A percentile compares a stretch with the other conserved stretches of the same genome.
These are phyloP conservation scores for Ustilago loliicola DNA, from an alignment of 1,284 basidiomycete genomes.

Conservation along the genomic window DNA sequence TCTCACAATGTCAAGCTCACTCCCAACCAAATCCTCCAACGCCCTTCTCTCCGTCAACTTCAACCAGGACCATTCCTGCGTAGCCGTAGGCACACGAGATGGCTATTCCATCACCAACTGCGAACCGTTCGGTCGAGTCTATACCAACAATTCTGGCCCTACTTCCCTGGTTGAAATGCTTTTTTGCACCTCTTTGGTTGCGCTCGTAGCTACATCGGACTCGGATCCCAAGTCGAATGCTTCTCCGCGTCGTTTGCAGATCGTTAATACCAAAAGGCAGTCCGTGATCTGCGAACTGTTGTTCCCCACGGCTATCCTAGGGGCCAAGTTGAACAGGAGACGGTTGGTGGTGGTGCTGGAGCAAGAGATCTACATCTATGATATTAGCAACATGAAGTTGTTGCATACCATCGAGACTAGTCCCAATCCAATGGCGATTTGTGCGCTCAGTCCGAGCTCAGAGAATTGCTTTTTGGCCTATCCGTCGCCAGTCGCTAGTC, in stretches of 20 bases:
- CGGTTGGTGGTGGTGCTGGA: conserved; percentile 95
- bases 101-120: conserved; percentile 98
- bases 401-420: conserved; percentile 97
- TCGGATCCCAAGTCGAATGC: conserved; percentile 72
- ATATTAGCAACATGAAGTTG: conserved; percentile 98
- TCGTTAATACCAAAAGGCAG: conserved; percentile 98
- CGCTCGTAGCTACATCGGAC: conserved; percentile 93
- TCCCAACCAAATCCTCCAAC: conserved; percentile 48
- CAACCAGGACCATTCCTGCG: conserved; percentile 76
- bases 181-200: conserved; percentile 97
- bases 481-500: conserved; percentile 90
- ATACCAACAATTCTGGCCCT: conserved; percentile 92
- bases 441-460: conserved; percentile 93
- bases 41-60: conserved; percentile 63
- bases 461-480: conserved; percentile 96
- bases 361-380: conserved; percentile 97
- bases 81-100: conserved; percentile 93
- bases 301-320: conserved; percentile 94
- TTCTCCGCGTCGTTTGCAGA: conserved; percentile 86
- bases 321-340: conserved; percentile 96
- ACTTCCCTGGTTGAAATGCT: conserved; percentile 98
- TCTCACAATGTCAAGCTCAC: conserved; percentile 26
- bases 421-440: conserved; percentile 94
- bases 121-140: conserved; percentile 96
- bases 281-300: conserved; percentile 98